Base-by-base conservation (phyloP, 73 alveolate species). In the Paramecium pentaurelia region DNA sequence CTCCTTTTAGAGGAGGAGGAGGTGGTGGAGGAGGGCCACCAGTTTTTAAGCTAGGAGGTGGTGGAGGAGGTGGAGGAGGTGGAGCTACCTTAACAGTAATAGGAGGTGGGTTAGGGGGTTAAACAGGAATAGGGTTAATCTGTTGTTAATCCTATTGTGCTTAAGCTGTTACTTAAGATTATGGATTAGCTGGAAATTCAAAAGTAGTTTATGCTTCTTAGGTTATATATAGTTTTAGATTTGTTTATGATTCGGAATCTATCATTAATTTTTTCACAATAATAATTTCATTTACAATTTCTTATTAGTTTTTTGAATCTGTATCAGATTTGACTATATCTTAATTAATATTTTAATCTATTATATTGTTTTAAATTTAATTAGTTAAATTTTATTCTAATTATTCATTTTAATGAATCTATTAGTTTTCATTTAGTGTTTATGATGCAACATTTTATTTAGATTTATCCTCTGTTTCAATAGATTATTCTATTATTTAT, bases 21-120 rank as follows among this genome's bases (percentile, higher is more conserved):
- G 88, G 88, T 16, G 88, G 88, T 14, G 88, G 88, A 36, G 70
- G 88, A 36, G 88, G 64, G 4, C 88, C 88, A 16, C 37, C 37
- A 4, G 32, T 37, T 10, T 36, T 75, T 75, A 42, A 12, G 3
- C 37, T 28, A n/a, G 88, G 88, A 36, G 88, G 88, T 9, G 88
- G 88, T 4, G 88, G 88, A 0, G 88, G 88, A 20, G 86, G 86
- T 28, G 88, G 88, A 73, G 88, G 88, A 36, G 88, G 88, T 37
- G 68, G 88, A 38, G 68, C 34, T 36, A 38, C 88, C 32, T 71
- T 71, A 1, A 71, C 30, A 6, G 49, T 30, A 32, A 2, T 14
- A 22, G 25, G 25, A 22, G 25, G 25, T 75, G 68, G 88, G 2
- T 0, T 6, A 16, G 68, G 70, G 27, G 85, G 85, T 14, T 10